These are phyloP conservation scores for Clarireedia sp. DNA, from an alignment of 2,329 filamentous ascomycete genomes.

Conservation along the genomic window DNA sequence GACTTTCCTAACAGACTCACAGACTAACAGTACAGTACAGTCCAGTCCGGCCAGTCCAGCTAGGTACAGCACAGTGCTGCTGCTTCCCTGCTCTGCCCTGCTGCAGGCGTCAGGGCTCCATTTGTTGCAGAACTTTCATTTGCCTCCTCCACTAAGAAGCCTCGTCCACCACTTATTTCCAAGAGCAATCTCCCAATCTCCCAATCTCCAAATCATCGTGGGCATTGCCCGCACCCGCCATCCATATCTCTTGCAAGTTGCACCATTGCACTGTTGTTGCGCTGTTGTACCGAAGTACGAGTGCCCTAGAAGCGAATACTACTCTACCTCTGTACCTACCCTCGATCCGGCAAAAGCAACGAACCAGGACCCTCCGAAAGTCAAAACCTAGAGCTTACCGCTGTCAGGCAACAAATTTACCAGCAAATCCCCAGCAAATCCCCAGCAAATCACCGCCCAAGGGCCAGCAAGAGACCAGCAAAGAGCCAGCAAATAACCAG, in stretches of 20 bases:
- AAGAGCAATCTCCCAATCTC: background rate
- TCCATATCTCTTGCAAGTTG: background rate
- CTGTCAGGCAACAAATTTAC: background rate
- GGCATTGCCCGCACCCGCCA: background rate
- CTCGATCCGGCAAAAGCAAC: background rate
- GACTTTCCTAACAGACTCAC: too few relatives aligned
- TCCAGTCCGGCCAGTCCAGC: too few relatives aligned
- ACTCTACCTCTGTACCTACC: background rate
- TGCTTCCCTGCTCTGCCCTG: background rate
- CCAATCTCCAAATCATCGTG: background rate
- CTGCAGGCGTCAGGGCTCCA: background rate
- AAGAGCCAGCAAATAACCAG: background rate
- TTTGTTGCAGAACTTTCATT: background rate
- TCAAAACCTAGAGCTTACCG: slow-evolving; percentile 5
- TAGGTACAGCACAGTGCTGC: too few relatives aligned
- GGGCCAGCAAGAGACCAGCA: too few relatives aligned
- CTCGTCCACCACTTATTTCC: background rate
- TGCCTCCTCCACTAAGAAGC: background rate
- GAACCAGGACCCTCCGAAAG: slow-evolving; percentile 1
- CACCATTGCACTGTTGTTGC: background rate
- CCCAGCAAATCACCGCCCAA: background rate
- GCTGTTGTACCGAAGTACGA: too few relatives aligned
- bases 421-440: background rate
- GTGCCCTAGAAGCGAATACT: too few relatives aligned
- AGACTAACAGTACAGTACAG: too few relatives aligned